These are phyloP conservation scores for Nemania sp. DNA, from an alignment of 2,329 filamentous ascomycete species.

Conservation along the genomic window DNA sequence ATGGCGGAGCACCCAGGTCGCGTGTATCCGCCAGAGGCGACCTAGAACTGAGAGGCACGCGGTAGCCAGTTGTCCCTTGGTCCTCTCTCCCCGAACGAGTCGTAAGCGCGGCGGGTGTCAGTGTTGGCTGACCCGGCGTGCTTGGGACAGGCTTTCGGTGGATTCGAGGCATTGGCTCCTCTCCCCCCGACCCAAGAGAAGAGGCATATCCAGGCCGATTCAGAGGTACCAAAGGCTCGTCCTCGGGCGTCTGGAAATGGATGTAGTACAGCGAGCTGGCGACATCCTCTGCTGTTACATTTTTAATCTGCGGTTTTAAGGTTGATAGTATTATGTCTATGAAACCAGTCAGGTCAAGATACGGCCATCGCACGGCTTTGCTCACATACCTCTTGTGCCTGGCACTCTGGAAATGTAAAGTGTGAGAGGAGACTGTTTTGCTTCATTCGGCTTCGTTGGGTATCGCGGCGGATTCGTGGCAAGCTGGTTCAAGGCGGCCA, in stretches of 20 bases:
- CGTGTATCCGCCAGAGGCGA: slow-evolving; percentile 16
- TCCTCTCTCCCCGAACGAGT: slow-evolving; percentile 34
- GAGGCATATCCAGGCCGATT: slow-evolving; percentile 38
- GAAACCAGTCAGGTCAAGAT: slow-evolving; percentile 10
- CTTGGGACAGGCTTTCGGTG: slow-evolving; percentile 55
- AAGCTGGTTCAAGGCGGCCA: slow-evolving; percentile 77
- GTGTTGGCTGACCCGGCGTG: slow-evolving; percentile 27
- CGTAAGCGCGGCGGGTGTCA: slow-evolving; percentile 15
- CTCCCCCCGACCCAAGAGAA: slow-evolving; percentile 50
- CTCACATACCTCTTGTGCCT: slow-evolving; percentile 75
- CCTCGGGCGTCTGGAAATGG: slow-evolving; percentile 71
- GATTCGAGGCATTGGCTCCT: slow-evolving; percentile 50
- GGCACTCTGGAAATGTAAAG: slow-evolving; percentile 95
- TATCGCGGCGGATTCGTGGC: slow-evolving; percentile 88
- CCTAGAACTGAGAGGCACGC: slow-evolving; percentile 32
- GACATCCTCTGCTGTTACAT: slow-evolving; percentile 86
- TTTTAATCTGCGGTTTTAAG: slow-evolving; percentile 84
- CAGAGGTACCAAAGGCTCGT: slow-evolving; percentile 47
- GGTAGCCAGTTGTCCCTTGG: slow-evolving; percentile 23
- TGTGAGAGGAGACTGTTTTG: slow-evolving; percentile 70
- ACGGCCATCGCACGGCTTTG: slow-evolving; percentile 2
- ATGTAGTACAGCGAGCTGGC: slow-evolving; percentile 89
- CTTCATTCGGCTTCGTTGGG: slow-evolving; percentile 74
- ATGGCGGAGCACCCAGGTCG: slow-evolving; percentile 18
- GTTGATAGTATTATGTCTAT: slow-evolving; percentile 90